Evolutionary conservation across 805 yeast species (phyloP).

Genomic region (Candida hispaniensis): DNA sequence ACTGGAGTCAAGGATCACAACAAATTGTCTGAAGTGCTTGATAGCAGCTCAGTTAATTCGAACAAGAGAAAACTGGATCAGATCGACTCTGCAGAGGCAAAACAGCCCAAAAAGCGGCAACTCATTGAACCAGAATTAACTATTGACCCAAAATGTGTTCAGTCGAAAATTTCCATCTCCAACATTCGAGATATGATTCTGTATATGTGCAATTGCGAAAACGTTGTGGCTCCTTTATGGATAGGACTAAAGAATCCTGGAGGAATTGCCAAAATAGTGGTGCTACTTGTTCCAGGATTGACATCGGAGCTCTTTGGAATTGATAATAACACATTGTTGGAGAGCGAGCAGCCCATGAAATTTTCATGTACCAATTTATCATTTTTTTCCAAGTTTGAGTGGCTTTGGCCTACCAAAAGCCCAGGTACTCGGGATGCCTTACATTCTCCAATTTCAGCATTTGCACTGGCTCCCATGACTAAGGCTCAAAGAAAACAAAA

Average conservation of each 20-base stretch:
- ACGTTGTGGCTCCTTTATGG: slow-evolving; percentile 38
- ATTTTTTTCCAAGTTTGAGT: slow-evolving; percentile 34
- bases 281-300: slow-evolving; percentile 58
- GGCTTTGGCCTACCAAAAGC: slow-evolving; percentile 40
- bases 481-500: no score
- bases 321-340: slow-evolving; percentile 9
- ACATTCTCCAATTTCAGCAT: slow-evolving; percentile 44
- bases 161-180: slow-evolving; percentile 18
- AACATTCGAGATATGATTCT: slow-evolving; percentile 39
- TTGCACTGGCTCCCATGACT: slow-evolving; percentile 47
- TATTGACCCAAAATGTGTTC: slow-evolving; percentile 17
- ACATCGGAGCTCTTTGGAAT: slow-evolving; percentile 37
- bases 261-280: slow-evolving; percentile 43
- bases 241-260: slow-evolving; percentile 38
- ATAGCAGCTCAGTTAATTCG: no score
- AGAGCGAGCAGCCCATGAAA: slow-evolving; percentile 11
- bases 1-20: no score
- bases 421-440: slow-evolving; percentile 58
- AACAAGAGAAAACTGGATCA: slow-evolving; percentile 7
- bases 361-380: slow-evolving; percentile 22
- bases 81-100: slow-evolving; percentile 2
- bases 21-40: not conserved
- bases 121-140: slow-evolving; percentile 22
- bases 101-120: slow-evolving; percentile 21
- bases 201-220: slow-evolving; percentile 34